A percentile compares a stretch with the other conserved stretches of the same genome.
Evolutionary conservation across 2,329 filamentous ascomycete species (phyloP).

Genomic region (Pseudocercospora macadamiae): DNA sequence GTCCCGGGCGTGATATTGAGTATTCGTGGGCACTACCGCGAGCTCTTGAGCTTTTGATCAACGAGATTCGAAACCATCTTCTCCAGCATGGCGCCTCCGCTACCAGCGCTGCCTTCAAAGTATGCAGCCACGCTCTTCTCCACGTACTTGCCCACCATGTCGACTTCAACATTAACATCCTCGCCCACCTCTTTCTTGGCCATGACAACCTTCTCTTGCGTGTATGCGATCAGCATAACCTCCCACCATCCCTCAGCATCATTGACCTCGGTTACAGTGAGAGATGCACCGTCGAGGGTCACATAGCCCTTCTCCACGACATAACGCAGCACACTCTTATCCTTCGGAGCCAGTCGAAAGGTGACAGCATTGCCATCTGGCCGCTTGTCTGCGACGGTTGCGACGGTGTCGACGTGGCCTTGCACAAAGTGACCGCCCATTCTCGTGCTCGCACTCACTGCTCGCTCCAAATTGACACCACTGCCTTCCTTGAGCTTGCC

Average conservation of each 20-base stretch:
- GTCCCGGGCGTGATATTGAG: too few species aligned
- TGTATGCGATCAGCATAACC: slow-evolving; percentile 97
- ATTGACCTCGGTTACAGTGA: slow-evolving; percentile 86
- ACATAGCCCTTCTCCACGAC: slow-evolving; percentile 97
- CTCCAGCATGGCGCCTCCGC: slow-evolving; percentile 54
- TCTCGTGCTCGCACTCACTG: slow-evolving; percentile 84
- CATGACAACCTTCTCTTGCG: slow-evolving; percentile 86
- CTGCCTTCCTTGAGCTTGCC: slow-evolving; percentile 68
- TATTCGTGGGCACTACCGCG: slow-evolving; percentile 15
- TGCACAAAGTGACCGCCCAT: slow-evolving; percentile 99
- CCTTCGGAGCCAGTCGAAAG: slow-evolving; percentile 76
- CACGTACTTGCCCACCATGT: slow-evolving; percentile 83
- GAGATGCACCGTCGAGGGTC: slow-evolving; percentile 88
- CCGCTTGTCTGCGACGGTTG: slow-evolving; percentile 70
- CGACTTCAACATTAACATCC: slow-evolving; percentile 88
- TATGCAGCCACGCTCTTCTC: slow-evolving; percentile 88
- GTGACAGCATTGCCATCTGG: slow-evolving; percentile 90
- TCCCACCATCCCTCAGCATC: slow-evolving; percentile 87
- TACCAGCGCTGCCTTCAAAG: slow-evolving; percentile 61
- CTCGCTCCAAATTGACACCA: slow-evolving; percentile 88
- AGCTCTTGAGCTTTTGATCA: slow-evolving; percentile 62
- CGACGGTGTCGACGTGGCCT: slow-evolving; percentile 92
- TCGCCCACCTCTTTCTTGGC: slow-evolving; percentile 78
- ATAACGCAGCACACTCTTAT: slow-evolving; percentile 74
- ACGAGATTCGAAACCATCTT: slow-evolving; percentile 68